These are phyloP conservation scores for Suhomyces maxii DNA, from an alignment of 1,139 yeast species.

Conservation along the genomic window DNA sequence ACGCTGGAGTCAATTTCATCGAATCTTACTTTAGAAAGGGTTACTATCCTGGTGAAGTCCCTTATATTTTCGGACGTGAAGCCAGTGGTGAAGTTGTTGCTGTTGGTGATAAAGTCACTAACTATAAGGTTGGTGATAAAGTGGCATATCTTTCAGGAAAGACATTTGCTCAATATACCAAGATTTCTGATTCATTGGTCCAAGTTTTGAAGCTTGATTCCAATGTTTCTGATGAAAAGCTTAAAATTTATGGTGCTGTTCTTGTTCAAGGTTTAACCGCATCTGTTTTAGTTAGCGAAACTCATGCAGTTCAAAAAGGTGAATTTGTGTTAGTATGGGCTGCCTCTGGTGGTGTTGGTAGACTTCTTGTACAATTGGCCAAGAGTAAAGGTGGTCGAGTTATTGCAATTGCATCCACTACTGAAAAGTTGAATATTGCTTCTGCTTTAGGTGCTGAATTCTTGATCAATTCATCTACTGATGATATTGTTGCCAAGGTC, in stretches of 20 bases:
- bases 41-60: slow-evolving; percentile 58
- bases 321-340: slow-evolving; percentile 81
- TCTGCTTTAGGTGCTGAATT: slow-evolving; percentile 74
- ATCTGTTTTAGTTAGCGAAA: slow-evolving; percentile 62
- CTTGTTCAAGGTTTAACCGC: slow-evolving; percentile 80
- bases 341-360: slow-evolving; percentile 94
- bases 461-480: slow-evolving; percentile 58
- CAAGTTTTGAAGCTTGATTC: slow-evolving; percentile 51
- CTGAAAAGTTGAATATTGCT: slow-evolving; percentile 62
- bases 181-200: slow-evolving; percentile 31
- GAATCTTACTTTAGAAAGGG: slow-evolving; percentile 84
- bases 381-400: slow-evolving; percentile 67
- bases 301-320: slow-evolving; percentile 63
- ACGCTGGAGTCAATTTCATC: slow-evolving; percentile 78
- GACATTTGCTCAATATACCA: slow-evolving; percentile 75
- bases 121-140: slow-evolving; percentile 67
- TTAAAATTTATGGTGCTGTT: slow-evolving; percentile 59
- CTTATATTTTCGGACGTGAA: slow-evolving; percentile 77
- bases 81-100: slow-evolving; percentile 76
- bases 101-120: slow-evolving; percentile 59
- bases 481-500: slow-evolving; percentile 59
- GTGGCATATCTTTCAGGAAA: slow-evolving; percentile 55
- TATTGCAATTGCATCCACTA: slow-evolving; percentile 80
- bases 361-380: slow-evolving; percentile 63
- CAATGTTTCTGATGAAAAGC: slow-evolving; percentile 43